These are phyloP conservation scores for Mortierella sp. DNA, from an alignment of 371 early-diverging fungal genomes.

Conservation along the genomic window DNA sequence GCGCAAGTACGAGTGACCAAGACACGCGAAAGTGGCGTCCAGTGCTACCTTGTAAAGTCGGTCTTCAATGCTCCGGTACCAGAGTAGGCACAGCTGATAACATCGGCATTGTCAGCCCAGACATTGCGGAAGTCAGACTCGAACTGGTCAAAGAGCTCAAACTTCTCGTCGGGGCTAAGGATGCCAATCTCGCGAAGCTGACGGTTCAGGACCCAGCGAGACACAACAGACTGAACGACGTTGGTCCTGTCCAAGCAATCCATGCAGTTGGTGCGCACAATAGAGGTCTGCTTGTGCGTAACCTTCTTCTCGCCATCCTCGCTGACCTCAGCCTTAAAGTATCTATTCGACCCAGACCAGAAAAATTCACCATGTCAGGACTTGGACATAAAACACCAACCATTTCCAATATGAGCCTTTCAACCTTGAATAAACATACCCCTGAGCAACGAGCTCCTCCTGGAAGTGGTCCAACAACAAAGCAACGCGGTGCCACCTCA, in stretches of 20 bases:
- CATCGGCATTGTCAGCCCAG: constrained; percentile 94
- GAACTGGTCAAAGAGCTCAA: constrained; percentile 64
- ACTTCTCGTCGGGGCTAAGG: constrained; percentile 66
- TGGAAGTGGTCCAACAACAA: constrained; percentile 82
- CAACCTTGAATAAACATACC: too few relatives aligned
- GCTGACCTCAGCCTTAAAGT: constrained; percentile 37
- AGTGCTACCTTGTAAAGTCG: constrained; percentile 87
- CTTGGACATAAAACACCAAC: too few relatives aligned
- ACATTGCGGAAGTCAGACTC: constrained; percentile 60
- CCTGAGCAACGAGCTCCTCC: constrained; percentile 73
- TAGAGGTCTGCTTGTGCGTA: constrained; percentile 77
- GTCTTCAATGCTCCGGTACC: constrained; percentile 99
- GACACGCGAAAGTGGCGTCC: neutral
- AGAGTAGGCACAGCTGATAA: constrained; percentile 93
- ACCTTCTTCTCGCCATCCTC: constrained; percentile 40
- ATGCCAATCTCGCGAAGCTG: constrained; percentile 81
- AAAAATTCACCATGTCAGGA: neutral
- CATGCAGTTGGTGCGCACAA: constrained; percentile 99
- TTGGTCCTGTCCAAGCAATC: constrained; percentile 99
- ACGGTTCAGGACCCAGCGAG: constrained; percentile 75
- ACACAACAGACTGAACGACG: constrained; percentile 96
- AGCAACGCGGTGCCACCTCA: constrained; percentile 90
- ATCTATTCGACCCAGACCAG: constrained; percentile 11
- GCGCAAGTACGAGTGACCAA: too few relatives aligned
- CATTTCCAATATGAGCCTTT: neutral